These are phyloP conservation scores for Trichoderma lentiforme DNA, from an alignment of 2,329 filamentous ascomycete genomes.

Conservation along the genomic window DNA sequence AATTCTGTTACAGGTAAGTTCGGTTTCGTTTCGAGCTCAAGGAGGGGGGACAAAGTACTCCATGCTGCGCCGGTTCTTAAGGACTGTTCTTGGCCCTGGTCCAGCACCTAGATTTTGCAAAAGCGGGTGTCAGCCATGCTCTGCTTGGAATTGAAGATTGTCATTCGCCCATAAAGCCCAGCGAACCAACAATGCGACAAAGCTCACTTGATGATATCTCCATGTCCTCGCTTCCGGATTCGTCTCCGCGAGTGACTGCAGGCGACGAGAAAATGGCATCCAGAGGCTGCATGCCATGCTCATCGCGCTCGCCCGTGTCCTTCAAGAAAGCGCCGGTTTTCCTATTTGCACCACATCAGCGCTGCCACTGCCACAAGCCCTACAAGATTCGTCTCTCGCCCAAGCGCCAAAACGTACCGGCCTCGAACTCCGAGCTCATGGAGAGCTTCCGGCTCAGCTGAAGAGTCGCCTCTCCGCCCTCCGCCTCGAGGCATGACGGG, in stretches of 20 bases:
- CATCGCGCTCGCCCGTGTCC: slow-evolving; percentile 78
- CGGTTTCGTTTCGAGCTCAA: slow-evolving; percentile 57
- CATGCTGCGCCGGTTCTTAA: slow-evolving; percentile 49
- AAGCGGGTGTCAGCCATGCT: background rate
- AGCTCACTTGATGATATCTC: slow-evolving; percentile 49
- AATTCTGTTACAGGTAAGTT: slow-evolving; percentile 33
- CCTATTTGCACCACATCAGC: slow-evolving; percentile 44
- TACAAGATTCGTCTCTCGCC: background rate
- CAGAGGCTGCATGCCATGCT: slow-evolving; percentile 86
- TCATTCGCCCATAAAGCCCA: background rate
- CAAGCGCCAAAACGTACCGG: slow-evolving; percentile 33
- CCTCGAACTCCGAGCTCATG: slow-evolving; percentile 36
- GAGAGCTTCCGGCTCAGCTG: slow-evolving; percentile 32
- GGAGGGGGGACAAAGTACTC: slow-evolving; percentile 49
- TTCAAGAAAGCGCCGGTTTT: slow-evolving; percentile 84
- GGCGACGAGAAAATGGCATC: slow-evolving; percentile 89
- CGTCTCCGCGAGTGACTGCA: slow-evolving; percentile 40
- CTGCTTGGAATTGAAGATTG: background rate
- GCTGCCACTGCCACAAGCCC: background rate
- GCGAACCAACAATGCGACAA: background rate
- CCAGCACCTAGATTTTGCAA: slow-evolving; percentile 42
- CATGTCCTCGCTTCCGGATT: slow-evolving; percentile 48
- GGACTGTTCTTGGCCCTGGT: slow-evolving; percentile 51
- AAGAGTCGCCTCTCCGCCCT: slow-evolving; percentile 21
- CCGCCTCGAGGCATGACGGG: slow-evolving; percentile 34